phyloP scores from a whole-genome alignment of 192 early-diverging fungal genomes.

The Blastocladiella britannica region DNA sequence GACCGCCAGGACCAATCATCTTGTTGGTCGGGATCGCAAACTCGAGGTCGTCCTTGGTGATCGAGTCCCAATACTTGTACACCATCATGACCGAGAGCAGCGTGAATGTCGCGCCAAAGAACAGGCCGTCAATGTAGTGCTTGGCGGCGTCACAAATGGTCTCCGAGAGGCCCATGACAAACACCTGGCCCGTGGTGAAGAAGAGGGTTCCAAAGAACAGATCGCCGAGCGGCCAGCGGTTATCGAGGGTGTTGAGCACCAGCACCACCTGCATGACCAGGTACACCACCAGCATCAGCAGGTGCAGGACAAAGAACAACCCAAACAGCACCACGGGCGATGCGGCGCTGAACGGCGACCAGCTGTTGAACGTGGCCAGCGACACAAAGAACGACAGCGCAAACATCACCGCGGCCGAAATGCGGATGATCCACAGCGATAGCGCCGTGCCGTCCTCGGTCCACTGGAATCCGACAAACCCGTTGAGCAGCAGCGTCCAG shows the following conservation, averaged over 20 bases:
- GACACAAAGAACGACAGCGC: conserved; percentile 52
- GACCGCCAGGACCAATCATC: background rate
- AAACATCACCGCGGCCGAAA: conserved; percentile 63
- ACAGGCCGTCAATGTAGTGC: conserved; percentile 93
- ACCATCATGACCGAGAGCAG: conserved; percentile 95
- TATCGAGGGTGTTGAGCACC: conserved; percentile 85
- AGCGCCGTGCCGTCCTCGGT: conserved; percentile 81
- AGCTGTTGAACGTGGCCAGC: conserved; percentile 57
- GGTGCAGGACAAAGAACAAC: conserved; percentile 72
- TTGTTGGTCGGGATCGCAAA: conserved; percentile 19
- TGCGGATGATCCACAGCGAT: conserved; percentile 87
- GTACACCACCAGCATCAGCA: conserved; percentile 63
- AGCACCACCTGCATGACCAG: conserved; percentile 74
- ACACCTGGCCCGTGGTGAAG: conserved; percentile 66
- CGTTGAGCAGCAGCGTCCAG: conserved; percentile 85
- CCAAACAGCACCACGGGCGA: conserved; percentile 59
- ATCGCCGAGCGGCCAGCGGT: conserved; percentile 90
- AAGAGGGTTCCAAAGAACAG: conserved; percentile 74
- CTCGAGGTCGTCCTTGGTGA: conserved; percentile 96
- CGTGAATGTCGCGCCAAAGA: conserved; percentile 80
- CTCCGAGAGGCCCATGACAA: conserved; percentile 56
- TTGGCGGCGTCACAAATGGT: conserved; percentile 70
- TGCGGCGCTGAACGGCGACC: conserved; percentile 32
- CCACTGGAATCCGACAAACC: conserved; percentile 93
- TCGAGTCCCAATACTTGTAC: conserved; percentile 98